Base-by-base conservation (phyloP, 192 early-diverging fungal species). In the Rhizophagus clarus region DNA sequence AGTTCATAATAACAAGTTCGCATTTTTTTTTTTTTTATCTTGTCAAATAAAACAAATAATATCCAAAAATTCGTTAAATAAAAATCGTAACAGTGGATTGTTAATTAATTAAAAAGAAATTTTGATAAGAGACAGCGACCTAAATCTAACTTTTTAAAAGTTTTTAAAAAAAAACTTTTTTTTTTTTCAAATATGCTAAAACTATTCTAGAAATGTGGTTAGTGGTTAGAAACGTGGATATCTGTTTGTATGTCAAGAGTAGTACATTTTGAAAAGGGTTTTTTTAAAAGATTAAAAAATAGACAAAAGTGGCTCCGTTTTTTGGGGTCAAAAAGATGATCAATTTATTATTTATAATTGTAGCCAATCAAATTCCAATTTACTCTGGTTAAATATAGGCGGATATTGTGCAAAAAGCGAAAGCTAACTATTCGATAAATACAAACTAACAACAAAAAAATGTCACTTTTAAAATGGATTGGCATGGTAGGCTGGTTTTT, bases 1-100 rank as follows among this genome's bases (percentile, higher is more conserved):
- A 77, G 26, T 66, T 77, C 51, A 31, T 75, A 75, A 75, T 62
- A 61, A 22, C 73, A 75, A 61, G 56, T 61, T 31, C 56, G 47
- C 73, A 75, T 75, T 61, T 61, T 61, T 4, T 72, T 69, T 56
- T 22, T 14, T 12, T 5, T 37, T 37, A n/a, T 37, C 34, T 37
- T 5, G n/a, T n/a, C n/a, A n/a, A n/a, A n/a, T n/a, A n/a, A n/a
- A n/a, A n/a, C n/a, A n/a, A 37, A 37, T 5, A 5, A 37, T 37
- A 37, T 37, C 34, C 5, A 37, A 37, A 37, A 5, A n/a, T 37
- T 37, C 47, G 14, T 49, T 49, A 9, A 49, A 49, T 49, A 49
- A 56, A 5, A 51, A 20, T 56, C 20, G 20, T 56, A 56, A 17
- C 20, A 56, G 4, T 4, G 15, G 15, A 56, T 1, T 2, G 20